These are phyloP conservation scores for Penicillium janthinellum DNA, from an alignment of 2,329 filamentous ascomycete genomes.

Conservation along the genomic window DNA sequence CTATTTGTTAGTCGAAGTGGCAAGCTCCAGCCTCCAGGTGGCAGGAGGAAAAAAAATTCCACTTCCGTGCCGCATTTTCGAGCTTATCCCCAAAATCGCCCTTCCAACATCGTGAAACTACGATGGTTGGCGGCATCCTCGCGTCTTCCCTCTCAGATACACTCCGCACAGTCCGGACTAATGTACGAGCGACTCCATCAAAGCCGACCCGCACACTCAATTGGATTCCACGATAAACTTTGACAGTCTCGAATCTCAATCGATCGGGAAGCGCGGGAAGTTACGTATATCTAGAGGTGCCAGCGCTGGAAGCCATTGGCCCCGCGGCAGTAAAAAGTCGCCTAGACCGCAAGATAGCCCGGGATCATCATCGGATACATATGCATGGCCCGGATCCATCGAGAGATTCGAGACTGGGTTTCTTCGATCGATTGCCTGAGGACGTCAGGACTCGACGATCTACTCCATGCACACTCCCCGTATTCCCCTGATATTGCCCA, in stretches of 20 bases:
- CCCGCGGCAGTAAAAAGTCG: background rate
- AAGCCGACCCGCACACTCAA: background rate
- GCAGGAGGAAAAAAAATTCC: background rate
- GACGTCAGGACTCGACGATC: constrained; percentile 16
- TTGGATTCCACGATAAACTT: constrained; percentile 17
- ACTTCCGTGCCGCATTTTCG: background rate
- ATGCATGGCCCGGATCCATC: constrained; percentile 3
- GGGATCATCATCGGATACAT: background rate
- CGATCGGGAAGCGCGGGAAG: constrained; percentile 24
- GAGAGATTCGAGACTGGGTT: background rate
- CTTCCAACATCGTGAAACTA: background rate
- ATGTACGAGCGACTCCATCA: background rate
- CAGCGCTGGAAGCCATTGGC: background rate
- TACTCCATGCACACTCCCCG: constrained; percentile 10
- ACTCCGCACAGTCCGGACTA: background rate
- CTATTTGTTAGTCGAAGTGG: background rate
- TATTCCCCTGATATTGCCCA: background rate
- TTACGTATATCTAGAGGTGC: constrained; percentile 13
- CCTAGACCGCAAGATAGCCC: background rate
- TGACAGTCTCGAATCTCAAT: constrained; percentile 18
- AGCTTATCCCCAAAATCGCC: background rate
- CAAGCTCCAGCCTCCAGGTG: background rate
- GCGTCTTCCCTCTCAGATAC: background rate
- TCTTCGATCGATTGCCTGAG: constrained; percentile 3
- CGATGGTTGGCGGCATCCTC: background rate